Evolutionary conservation across 805 yeast species (phyloP), one percentile per base, ranked within the genome.

Genomic region (Tetrapisispora taiwanensis): DNA sequence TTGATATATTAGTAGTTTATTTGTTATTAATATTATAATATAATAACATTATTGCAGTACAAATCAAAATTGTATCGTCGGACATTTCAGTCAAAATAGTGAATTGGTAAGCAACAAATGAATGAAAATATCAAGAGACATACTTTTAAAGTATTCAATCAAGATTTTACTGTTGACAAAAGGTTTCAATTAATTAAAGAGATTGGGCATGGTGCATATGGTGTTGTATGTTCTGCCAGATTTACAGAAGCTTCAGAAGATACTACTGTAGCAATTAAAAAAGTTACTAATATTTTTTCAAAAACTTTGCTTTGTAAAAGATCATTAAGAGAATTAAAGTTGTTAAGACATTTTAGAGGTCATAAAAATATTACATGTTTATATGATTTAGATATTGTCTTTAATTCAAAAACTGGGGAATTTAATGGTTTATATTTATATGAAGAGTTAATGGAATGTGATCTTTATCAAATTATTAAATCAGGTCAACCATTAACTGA

Each of bases 361-460:
- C 98, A 90, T 68, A 89, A 90, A 60, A 90, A 90, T 63, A 92
- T 90, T 57, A 90, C 97, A 3, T 88, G 97, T 60, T 69, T 92
- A 15, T 92, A 92, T 60, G 98, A 92, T 63, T 73, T 90, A 65
- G 98, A 92, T 66, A 84, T 92, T 42, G 87, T 89, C 32, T 63
- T 68, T 43, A 60, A 63, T 43, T 68, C 75, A 41, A 37, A 37
- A n/a, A 86, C 89, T 20, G 75, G 79, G 52, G 76, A 77, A 43
- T 90, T 90, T 70, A 88, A 89, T 64, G 98, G 94, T 56, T 74
- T 92, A 12, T 92, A 92, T 53, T 71, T 92, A 7, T 92, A 92
- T 58, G 98, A 92, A 64, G 98, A 90, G 65, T 71, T 90, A 55
- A 92, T 92, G 97, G 97, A 90, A 63, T 90, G 97, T 66, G 98